These are phyloP conservation scores for Fomes fomentarius DNA, from an alignment of 1,284 basidiomycete species.

Conservation along the genomic window DNA sequence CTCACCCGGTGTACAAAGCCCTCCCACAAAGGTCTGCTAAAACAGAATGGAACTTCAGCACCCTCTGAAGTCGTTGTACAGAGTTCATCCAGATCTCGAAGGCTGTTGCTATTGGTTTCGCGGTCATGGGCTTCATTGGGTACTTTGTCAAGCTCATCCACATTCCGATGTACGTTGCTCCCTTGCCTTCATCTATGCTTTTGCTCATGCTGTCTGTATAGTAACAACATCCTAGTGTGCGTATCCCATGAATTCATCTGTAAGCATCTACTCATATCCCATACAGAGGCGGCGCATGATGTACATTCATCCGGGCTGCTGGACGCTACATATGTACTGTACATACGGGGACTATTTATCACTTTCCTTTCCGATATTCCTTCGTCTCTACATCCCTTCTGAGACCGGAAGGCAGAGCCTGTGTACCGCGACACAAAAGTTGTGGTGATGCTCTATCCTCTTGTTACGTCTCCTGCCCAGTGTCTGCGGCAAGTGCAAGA, in stretches of 20 bases:
- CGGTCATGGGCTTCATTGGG: conserved; percentile 97
- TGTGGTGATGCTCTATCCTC: too few relatives aligned
- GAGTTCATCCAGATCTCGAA: conserved; percentile 93
- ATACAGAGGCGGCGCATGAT: conserved; percentile 60
- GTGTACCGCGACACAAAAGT: too few relatives aligned
- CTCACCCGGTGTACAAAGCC: conserved; percentile 98
- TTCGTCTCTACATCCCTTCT: not conserved
- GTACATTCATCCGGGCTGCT: conserved; percentile 2
- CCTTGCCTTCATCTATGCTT: conserved; percentile 1
- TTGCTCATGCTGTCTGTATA: conserved; percentile 39
- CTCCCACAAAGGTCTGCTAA: conserved; percentile 79
- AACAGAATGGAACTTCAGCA: not conserved
- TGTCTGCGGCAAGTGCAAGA: not conserved
- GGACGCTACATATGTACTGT: conserved; percentile 23
- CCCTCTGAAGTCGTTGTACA: conserved; percentile 34
- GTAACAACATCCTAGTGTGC: conserved; percentile 95
- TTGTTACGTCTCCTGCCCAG: not conserved
- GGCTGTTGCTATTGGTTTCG: conserved; percentile 93
- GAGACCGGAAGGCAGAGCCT: not conserved
- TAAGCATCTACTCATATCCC: not conserved
- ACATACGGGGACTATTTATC: conserved; percentile 28
- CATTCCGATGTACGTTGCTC: conserved; percentile 84
- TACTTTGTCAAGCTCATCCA: conserved; percentile 96
- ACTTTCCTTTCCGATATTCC: conserved; percentile 5
- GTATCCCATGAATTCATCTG: conserved; percentile 38